Percentiles rank a stretch among this genome's conserved stretches.
Conservation (phyloP, 768 basidiomycete genomes). For the Termitomyces eurrhizus region DNA sequence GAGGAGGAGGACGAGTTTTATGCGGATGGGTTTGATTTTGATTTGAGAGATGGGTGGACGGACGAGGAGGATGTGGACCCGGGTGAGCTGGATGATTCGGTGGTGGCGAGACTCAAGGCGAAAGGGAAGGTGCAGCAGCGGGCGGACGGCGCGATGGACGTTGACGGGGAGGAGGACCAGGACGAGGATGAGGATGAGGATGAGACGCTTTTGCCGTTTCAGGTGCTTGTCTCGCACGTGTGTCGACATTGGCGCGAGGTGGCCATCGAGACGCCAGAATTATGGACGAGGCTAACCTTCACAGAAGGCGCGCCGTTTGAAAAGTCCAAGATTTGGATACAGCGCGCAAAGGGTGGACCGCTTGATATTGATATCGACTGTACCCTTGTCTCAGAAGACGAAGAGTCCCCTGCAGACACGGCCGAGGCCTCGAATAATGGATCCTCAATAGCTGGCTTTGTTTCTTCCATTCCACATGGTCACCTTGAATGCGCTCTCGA, state of each 20-base stretch:
- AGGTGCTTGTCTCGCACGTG: slow-evolving; percentile 57
- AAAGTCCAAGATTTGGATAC: slow-evolving; percentile 39
- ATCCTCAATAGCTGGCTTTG: background rate
- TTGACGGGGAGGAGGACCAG: slow-evolving; percentile 13
- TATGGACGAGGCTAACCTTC: slow-evolving; percentile 53
- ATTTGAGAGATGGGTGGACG: slow-evolving; percentile 22
- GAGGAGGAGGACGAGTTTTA: slow-evolving; percentile 30
- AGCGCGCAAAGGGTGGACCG: slow-evolving; percentile 51
- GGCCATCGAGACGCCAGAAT: slow-evolving; percentile 46
- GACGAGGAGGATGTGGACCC: slow-evolving; percentile 21
- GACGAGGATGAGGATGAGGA: slow-evolving; percentile 11
- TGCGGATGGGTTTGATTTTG: slow-evolving; percentile 30
- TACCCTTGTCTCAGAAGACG: slow-evolving; percentile 22
- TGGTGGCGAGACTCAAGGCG: slow-evolving; percentile 1
- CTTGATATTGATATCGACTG: slow-evolving; percentile 51
- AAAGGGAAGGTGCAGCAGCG: slow-evolving; percentile 19
- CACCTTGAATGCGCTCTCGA: slow-evolving; percentile 17
- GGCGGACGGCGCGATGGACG: slow-evolving; percentile 18
- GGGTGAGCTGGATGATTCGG: slow-evolving; percentile 13
- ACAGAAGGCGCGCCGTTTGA: slow-evolving; percentile 37
- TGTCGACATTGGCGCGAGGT: slow-evolving; percentile 57
- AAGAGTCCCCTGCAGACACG: background rate
- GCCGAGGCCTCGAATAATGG: background rate
- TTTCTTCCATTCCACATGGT: background rate
- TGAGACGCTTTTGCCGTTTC: slow-evolving; percentile 31